These are phyloP conservation scores for Beauveria asiatica DNA, from an alignment of 2,329 filamentous ascomycete species.

Conservation along the genomic window DNA sequence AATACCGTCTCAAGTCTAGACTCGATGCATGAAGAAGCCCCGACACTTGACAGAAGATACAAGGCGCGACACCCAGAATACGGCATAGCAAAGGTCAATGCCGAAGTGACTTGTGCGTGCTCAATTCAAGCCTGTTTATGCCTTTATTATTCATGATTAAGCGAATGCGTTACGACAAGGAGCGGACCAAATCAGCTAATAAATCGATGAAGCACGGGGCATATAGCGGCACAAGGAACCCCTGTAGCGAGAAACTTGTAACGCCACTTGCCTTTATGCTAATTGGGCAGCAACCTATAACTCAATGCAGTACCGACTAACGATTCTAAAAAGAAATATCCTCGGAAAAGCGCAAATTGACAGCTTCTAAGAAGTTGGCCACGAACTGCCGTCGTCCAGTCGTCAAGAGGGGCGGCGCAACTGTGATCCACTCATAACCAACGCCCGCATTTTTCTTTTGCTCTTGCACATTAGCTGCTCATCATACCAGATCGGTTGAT, in stretches of 20 bases:
- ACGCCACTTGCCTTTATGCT: background rate
- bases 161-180: background rate
- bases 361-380: background rate
- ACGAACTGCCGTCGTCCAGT: background rate
- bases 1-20: conserved; percentile 4
- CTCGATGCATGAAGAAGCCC: background rate
- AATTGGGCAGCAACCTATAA: background rate
- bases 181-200: background rate
- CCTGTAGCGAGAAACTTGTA: background rate
- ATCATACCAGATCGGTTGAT: background rate
- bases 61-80: background rate
- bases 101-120: background rate
- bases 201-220: background rate
- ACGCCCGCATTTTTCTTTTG: background rate
- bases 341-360: background rate
- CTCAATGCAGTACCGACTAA: background rate
- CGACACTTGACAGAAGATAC: background rate
- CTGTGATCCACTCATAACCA: background rate
- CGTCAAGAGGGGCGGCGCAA: background rate
- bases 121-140: background rate
- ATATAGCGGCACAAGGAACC: background rate
- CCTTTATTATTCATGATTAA: background rate
- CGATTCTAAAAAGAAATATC: background rate
- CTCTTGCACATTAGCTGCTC: background rate
- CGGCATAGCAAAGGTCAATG: background rate